These are phyloP conservation scores for Trichoderma hamatum DNA, from an alignment of 2,329 filamentous ascomycete species.

Conservation along the genomic window DNA sequence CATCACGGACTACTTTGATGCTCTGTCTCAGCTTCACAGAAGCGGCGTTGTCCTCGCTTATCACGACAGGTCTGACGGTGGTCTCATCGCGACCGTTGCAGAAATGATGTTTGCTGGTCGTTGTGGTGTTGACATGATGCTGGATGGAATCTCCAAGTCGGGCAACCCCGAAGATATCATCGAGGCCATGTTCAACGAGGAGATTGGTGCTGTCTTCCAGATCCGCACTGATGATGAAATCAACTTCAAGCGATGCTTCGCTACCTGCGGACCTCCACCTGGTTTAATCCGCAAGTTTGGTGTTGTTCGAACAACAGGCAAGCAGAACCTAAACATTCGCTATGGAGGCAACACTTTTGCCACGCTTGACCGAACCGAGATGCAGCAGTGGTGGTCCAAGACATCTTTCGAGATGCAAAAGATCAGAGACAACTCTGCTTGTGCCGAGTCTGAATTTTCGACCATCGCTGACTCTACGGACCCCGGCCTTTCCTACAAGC, in stretches of 20 bases:
- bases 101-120: constrained; percentile 99
- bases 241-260: constrained; percentile 86
- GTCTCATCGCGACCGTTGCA: constrained; percentile 83
- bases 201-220: constrained; percentile 95
- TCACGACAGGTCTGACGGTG: constrained; percentile 92
- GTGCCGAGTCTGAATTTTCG: constrained; percentile 80
- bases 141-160: constrained; percentile 71
- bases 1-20: constrained; percentile 90
- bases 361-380: constrained; percentile 66
- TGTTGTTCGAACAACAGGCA: constrained; percentile 66
- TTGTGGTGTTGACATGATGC: constrained; percentile 81
- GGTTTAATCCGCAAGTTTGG: constrained; percentile 85
- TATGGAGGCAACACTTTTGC: constrained; percentile 71
- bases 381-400: constrained; percentile 86
- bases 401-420: constrained; percentile 93
- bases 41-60: constrained; percentile 78
- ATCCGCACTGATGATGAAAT: constrained; percentile 82
- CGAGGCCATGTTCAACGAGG: constrained; percentile 89
- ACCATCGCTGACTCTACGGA: constrained; percentile 75
- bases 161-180: constrained; percentile 67
- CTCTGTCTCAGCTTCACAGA: constrained; percentile 67
- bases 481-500: constrained; percentile 81
- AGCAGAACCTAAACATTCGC: constrained; percentile 77
- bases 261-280: constrained; percentile 81
- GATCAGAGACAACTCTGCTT: constrained; percentile 83